phyloP scores from a whole-genome alignment of 805 yeast species.

The Wickerhamiella domercqiae region DNA sequence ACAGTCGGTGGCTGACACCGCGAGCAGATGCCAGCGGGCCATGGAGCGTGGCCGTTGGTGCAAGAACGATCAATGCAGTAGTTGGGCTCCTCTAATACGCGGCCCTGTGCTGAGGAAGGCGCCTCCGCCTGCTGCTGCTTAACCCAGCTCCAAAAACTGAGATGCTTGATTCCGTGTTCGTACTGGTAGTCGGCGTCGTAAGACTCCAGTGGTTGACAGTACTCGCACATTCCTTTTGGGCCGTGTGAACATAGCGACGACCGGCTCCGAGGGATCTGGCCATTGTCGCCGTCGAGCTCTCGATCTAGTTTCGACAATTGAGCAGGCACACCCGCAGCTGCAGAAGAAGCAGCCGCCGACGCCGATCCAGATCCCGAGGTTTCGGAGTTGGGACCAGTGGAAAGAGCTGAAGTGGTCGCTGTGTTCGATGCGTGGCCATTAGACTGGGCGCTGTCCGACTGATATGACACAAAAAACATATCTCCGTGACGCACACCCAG shows the following conservation, averaged over 20 bases:
- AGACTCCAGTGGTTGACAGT: conserved; percentile 90
- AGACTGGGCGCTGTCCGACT: background rate
- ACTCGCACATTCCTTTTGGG: conserved; percentile 94
- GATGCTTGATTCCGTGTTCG: conserved; percentile 68
- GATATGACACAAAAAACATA: conserved; percentile 33
- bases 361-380: too few species aligned
- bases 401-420: background rate
- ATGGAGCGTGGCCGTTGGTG: conserved; percentile 71
- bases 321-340: conserved; percentile 4
- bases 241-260: conserved; percentile 69
- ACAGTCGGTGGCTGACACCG: conserved; percentile 95
- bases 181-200: conserved; percentile 71
- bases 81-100: conserved; percentile 38
- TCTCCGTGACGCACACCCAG: conserved; percentile 40
- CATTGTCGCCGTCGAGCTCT: conserved; percentile 46
- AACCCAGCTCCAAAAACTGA: conserved; percentile 71
- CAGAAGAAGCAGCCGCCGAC: conserved; percentile 3
- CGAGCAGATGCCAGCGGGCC: conserved; percentile 91
- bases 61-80: conserved; percentile 50
- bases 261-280: conserved; percentile 51
- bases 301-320: conserved; percentile 34
- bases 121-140: conserved; percentile 57
- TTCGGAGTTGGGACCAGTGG: background rate
- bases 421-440: background rate
- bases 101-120: conserved; percentile 46